A percentile compares a stretch with the other conserved stretches of the same genome.
Conservation (phyloP, 2,329 filamentous ascomycete species). For the Salinomyces thailandicus region DNA sequence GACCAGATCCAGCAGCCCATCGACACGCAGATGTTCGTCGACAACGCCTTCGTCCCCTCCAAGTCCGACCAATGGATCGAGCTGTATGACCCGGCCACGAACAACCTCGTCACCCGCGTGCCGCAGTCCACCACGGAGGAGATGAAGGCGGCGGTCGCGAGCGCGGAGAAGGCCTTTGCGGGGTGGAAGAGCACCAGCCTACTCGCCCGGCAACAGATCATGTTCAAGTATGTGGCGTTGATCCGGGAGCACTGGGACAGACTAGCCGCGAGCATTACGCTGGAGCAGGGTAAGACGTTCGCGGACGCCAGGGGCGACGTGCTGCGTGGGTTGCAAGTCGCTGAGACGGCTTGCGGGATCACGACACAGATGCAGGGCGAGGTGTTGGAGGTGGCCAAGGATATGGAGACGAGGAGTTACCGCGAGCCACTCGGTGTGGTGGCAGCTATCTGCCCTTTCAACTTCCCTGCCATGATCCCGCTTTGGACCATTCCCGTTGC, state of each 20-base stretch:
- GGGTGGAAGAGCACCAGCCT: constrained; percentile 63
- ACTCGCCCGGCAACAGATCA: constrained; percentile 67
- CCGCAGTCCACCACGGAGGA: constrained; percentile 72
- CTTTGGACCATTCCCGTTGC: constrained; percentile 85
- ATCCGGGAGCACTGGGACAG: constrained; percentile 80
- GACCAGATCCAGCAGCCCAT: constrained; percentile 56
- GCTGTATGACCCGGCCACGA: constrained; percentile 72
- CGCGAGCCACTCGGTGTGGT: constrained; percentile 71
- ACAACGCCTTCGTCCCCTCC: constrained; percentile 67
- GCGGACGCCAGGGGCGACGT: constrained; percentile 75
- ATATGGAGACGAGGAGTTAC: constrained; percentile 81
- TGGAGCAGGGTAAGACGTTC: constrained; percentile 84
- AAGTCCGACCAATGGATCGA: constrained; percentile 64
- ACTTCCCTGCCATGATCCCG: constrained; percentile 87
- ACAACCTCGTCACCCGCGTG: constrained; percentile 73
- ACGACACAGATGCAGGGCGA: constrained; percentile 75
- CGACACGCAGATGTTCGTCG: constrained; percentile 70
- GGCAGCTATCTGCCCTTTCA: constrained; percentile 79
- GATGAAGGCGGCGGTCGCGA: constrained; percentile 63
- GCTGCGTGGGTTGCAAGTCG: constrained; percentile 70
- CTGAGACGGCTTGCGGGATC: constrained; percentile 70
- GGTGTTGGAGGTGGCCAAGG: constrained; percentile 74
- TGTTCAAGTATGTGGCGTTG: constrained; percentile 74
- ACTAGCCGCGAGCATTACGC: constrained; percentile 70
- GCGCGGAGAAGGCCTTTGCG: constrained; percentile 65